These are phyloP conservation scores for Lavandula angustifolia DNA, from an alignment of 257 asterid species.

Conservation along the genomic window DNA sequence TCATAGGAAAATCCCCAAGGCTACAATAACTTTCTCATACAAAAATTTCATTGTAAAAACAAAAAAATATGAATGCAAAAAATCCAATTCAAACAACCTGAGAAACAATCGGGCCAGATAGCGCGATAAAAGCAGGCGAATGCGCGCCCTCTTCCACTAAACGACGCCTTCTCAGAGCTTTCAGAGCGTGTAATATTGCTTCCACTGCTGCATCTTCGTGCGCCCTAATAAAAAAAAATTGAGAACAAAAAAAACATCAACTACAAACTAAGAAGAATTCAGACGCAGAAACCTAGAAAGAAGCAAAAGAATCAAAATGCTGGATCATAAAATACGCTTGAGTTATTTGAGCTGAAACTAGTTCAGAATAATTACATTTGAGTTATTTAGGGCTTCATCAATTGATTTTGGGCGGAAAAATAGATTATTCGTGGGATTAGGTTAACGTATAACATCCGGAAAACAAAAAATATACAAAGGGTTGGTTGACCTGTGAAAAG, in stretches of 20 bases:
- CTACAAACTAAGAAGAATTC: background rate
- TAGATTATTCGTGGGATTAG: too few relatives aligned
- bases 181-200: conserved; percentile 75
- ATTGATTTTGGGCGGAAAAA: conserved; percentile 28
- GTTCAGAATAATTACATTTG: conserved; percentile 35
- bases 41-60: conserved; percentile 6
- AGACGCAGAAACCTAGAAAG: background rate
- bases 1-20: background rate
- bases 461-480: too few relatives aligned
- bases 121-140: conserved; percentile 79
- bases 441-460: too few relatives aligned
- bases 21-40: conserved; percentile 21
- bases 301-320: background rate
- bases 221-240: conserved; percentile 50
- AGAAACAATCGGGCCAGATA: conserved; percentile 67
- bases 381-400: conserved; percentile 23
- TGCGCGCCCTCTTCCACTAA: conserved; percentile 92
- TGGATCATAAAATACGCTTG: background rate
- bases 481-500: too few relatives aligned
- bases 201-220: conserved; percentile 50
- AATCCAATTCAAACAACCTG: conserved; percentile 50
- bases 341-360: conserved; percentile 1
- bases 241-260: conserved; percentile 6
- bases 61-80: background rate
- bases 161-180: conserved; percentile 80